phyloP scores from a whole-genome alignment of 2,329 filamentous ascomycete genomes.

The Dothideomycetidae sp. region DNA sequence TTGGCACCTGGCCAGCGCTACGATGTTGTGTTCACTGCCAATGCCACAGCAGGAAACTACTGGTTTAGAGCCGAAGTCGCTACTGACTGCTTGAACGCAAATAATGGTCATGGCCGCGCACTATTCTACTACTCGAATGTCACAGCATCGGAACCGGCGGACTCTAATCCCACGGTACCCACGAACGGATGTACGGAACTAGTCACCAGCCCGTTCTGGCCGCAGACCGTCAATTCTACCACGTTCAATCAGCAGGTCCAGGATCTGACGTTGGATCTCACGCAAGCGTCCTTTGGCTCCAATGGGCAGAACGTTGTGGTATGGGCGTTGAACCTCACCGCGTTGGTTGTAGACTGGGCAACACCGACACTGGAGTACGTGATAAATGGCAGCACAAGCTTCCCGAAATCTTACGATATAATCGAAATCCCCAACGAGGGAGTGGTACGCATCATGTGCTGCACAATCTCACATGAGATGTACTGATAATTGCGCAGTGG shows the following conservation, averaged over 20 bases:
- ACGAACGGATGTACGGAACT: slow-evolving; percentile 21
- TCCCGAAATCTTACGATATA: slow-evolving; percentile 26
- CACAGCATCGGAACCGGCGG: slow-evolving; percentile 13
- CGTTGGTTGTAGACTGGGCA: slow-evolving; percentile 30
- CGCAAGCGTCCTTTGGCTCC: slow-evolving; percentile 20
- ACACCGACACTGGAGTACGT: slow-evolving; percentile 32
- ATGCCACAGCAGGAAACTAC: slow-evolving; percentile 30
- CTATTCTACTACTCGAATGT: slow-evolving; percentile 24
- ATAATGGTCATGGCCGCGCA: slow-evolving; percentile 22
- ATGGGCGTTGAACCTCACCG: slow-evolving; percentile 24
- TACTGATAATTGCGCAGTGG: slow-evolving; percentile 21
- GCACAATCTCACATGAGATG: neutral
- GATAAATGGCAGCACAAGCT: slow-evolving; percentile 28
- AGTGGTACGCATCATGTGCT: slow-evolving; percentile 12
- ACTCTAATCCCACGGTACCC: slow-evolving; percentile 15
- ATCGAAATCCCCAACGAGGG: slow-evolving; percentile 26
- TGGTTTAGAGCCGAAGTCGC: slow-evolving; percentile 32
- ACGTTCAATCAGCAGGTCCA: slow-evolving; percentile 21
- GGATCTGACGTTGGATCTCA: slow-evolving; percentile 22
- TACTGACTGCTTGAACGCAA: slow-evolving; percentile 22
- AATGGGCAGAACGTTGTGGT: slow-evolving; percentile 26
- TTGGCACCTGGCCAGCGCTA: slow-evolving; percentile 33
- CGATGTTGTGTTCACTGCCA: slow-evolving; percentile 33
- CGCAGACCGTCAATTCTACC: slow-evolving; percentile 23
- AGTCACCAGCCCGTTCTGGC: slow-evolving; percentile 20